A percentile compares a stretch with the other conserved stretches of the same genome.
Evolutionary conservation across 2,329 filamentous ascomycete genomes (phyloP).

Genomic region (Claviceps arundinis): DNA sequence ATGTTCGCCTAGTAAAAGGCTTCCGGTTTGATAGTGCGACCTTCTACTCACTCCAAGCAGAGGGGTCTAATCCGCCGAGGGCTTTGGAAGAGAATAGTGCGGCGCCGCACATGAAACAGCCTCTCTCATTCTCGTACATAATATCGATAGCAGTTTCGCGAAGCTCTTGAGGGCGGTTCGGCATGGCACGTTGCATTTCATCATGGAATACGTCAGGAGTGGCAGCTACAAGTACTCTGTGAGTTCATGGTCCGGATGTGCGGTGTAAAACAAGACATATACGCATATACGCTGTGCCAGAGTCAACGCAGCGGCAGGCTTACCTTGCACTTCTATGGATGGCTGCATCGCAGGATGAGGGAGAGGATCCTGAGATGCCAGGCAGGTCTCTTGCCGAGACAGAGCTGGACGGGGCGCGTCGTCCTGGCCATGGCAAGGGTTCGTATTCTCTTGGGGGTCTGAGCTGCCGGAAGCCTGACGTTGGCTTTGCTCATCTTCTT

Average conservation of each 20-base stretch:
- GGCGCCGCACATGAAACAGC: conserved; percentile 76
- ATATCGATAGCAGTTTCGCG: conserved; percentile 61
- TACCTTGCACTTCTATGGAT: conserved; percentile 22
- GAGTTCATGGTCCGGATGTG: not conserved
- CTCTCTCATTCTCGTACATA: conserved; percentile 90
- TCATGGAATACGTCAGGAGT: conserved; percentile 14
- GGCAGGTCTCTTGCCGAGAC: not conserved
- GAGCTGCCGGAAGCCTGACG: not conserved
- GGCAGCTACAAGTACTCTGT: conserved; percentile 13
- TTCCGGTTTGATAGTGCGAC: too few species aligned
- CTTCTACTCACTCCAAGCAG: conserved; percentile 52
- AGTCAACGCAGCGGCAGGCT: not conserved
- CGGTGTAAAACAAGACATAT: not conserved
- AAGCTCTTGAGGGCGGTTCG: conserved; percentile 19
- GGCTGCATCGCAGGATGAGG: conserved; percentile 14
- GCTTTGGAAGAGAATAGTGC: conserved; percentile 81
- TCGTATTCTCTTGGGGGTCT: not conserved
- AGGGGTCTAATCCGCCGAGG: conserved; percentile 72
- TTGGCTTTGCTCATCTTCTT: not conserved
- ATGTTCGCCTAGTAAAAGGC: not conserved
- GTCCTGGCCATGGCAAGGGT: not conserved
- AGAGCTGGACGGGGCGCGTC: not conserved
- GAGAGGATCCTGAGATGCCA: conserved; percentile 1
- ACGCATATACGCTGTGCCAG: too few species aligned
- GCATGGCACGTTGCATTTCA: conserved; percentile 21